Percentiles rank a stretch among this genome's conserved stretches.
Evolutionary conservation across 768 basidiomycete genomes (phyloP).

Genomic region (Rickenella mellea): DNA sequence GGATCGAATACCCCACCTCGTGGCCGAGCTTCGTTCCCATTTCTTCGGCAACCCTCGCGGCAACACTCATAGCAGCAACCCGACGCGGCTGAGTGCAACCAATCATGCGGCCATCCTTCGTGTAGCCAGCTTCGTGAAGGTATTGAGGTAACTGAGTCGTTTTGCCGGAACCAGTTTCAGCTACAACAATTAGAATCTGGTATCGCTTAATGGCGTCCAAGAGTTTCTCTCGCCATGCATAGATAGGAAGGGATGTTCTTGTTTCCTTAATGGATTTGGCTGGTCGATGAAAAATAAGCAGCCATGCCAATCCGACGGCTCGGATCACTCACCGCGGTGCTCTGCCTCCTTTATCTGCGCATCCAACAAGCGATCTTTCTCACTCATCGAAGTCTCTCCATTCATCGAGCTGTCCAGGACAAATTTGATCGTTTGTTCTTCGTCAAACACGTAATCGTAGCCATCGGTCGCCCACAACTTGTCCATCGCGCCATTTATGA

Average conservation of each 20-base stretch:
- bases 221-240: constrained; percentile 77
- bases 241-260: constrained; percentile 89
- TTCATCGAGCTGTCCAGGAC: constrained; percentile 60
- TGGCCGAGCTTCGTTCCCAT: constrained; percentile 96
- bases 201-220: constrained; percentile 83
- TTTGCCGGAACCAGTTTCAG: constrained; percentile 98
- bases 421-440: constrained; percentile 93
- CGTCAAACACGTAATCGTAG: constrained; percentile 98
- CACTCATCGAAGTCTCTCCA: constrained; percentile 61
- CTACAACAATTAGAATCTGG: constrained; percentile 94
- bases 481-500: constrained; percentile 89
- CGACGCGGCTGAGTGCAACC: constrained; percentile 98
- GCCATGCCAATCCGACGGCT: constrained; percentile 1
- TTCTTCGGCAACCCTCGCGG: constrained; percentile 97
- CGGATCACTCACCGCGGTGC: constrained; percentile 57
- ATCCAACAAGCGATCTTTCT: constrained; percentile 78
- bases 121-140: constrained; percentile 95
- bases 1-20: constrained; percentile 99
- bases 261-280: constrained; percentile 89
- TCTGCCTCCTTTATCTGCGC: constrained; percentile 88
- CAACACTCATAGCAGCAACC: constrained; percentile 98
- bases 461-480: constrained; percentile 71
- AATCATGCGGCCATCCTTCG: constrained; percentile 75
- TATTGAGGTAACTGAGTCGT: constrained; percentile 98
- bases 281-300: constrained; percentile 19